Evolutionary conservation across 768 basidiomycete species (phyloP).

Genomic region (Phlebiopsis flavidoalba): DNA sequence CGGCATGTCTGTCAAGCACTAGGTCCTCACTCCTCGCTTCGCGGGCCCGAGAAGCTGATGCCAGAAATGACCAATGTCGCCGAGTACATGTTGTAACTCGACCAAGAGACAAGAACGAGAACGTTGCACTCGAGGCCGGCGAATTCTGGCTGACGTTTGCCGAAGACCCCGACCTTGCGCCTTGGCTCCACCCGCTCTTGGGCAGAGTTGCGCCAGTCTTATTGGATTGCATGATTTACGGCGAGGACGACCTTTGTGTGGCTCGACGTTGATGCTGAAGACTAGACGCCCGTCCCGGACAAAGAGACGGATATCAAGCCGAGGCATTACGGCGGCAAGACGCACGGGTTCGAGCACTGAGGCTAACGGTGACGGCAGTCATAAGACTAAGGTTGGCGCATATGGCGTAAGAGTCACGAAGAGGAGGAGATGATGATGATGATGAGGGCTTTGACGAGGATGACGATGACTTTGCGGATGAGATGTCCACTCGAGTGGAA

Average conservation of each 20-base stretch:
- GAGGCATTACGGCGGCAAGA: conserved; percentile 81
- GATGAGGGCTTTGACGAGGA: conserved; percentile 75
- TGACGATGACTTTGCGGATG: conserved; percentile 92
- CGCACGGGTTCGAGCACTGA: conserved; percentile 84
- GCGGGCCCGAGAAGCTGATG: conserved; percentile 92
- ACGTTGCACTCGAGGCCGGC: conserved; percentile 95
- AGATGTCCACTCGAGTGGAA: conserved; percentile 99
- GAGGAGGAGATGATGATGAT: conserved; percentile 84
- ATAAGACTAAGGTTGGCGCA: conserved; percentile 41
- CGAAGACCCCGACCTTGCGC: conserved; percentile 84
- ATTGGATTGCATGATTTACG: conserved; percentile 96
- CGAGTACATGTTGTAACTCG: conserved; percentile 97
- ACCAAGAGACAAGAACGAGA: conserved; percentile 97
- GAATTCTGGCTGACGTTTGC: conserved; percentile 99
- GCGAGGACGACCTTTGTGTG: conserved; percentile 94
- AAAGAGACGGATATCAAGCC: conserved; percentile 97
- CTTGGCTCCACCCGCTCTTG: conserved; percentile 80
- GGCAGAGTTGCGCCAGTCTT: conserved; percentile 91
- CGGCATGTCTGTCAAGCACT: conserved; percentile 95
- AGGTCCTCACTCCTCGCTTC: conserved; percentile 87
- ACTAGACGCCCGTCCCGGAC: conserved; percentile 86
- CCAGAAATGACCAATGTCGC: conserved; percentile 95
- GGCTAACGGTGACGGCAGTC: conserved; percentile 32
- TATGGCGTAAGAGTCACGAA: conserved; percentile 78
- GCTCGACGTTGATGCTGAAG: conserved; percentile 89